These are phyloP conservation scores for Epichloe aotearoae DNA, from an alignment of 2,329 filamentous ascomycete species.

Conservation along the genomic window DNA sequence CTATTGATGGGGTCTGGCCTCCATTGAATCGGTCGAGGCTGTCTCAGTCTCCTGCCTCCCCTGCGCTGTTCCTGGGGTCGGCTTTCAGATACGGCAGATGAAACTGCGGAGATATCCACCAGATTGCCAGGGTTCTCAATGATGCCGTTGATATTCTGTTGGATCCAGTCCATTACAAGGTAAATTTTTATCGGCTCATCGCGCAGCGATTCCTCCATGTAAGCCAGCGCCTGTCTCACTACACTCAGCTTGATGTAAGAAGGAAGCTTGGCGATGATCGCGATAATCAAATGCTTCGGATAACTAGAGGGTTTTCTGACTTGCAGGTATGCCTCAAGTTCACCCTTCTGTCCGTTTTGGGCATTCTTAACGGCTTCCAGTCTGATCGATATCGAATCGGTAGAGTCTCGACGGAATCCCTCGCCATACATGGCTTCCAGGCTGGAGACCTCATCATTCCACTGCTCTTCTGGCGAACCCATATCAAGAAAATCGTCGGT, in stretches of 20 bases:
- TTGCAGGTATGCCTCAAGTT: constrained; percentile 45
- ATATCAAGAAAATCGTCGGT: constrained; percentile 31
- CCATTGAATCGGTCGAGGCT: constrained; percentile 51
- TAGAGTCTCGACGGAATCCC: constrained; percentile 46
- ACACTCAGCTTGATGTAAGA: constrained; percentile 90
- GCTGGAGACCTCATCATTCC: constrained; percentile 76
- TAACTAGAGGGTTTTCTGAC: constrained; percentile 64
- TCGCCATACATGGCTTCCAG: constrained; percentile 79
- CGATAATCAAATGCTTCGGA: constrained; percentile 56
- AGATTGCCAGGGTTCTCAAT: constrained; percentile 75
- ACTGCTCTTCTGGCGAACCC: constrained; percentile 47
- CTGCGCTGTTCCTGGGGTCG: constrained; percentile 16
- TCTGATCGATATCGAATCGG: constrained; percentile 55
- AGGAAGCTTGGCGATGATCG: constrained; percentile 58
- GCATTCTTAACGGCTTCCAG: constrained; percentile 45
- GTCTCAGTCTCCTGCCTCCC: constrained; percentile 21
- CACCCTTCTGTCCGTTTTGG: constrained; percentile 31
- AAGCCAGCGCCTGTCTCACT: constrained; percentile 59
- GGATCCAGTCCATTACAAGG: constrained; percentile 81
- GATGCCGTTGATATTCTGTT: constrained; percentile 69
- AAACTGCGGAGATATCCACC: constrained; percentile 69
- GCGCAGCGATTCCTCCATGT: constrained; percentile 55
- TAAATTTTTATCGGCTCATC: constrained; percentile 86
- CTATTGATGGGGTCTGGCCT: constrained; percentile 44
- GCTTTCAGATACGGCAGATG: constrained; percentile 51